Conservation (phyloP, 306 rosid species). For the Pterocarpus macrocarpus region DNA sequence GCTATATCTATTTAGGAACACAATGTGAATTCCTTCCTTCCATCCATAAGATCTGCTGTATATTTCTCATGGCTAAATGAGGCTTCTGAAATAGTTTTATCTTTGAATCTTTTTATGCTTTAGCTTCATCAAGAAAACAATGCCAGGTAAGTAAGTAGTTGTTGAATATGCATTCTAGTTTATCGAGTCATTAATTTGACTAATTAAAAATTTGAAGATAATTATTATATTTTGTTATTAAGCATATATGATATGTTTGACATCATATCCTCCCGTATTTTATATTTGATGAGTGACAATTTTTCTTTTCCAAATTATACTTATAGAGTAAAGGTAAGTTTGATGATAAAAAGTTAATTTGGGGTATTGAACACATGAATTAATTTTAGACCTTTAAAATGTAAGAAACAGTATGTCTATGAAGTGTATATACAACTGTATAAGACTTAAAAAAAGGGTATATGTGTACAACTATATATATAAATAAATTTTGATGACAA, state of each 20-base stretch:
- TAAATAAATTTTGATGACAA: too few relatives aligned
- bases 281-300: background rate
- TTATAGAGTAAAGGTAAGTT: background rate
- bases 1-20: too few relatives aligned
- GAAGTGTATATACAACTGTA: too few relatives aligned
- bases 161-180: background rate
- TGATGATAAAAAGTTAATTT: background rate
- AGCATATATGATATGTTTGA: background rate
- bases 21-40: too few relatives aligned
- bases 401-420: too few relatives aligned
- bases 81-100: background rate
- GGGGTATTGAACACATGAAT: background rate
- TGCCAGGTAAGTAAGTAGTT: background rate
- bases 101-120: conserved; percentile 6
- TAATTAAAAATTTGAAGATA: background rate
- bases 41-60: too few relatives aligned
- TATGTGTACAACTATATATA: too few relatives aligned
- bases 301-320: background rate
- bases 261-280: background rate
- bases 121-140: conserved; percentile 6
- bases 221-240: background rate
- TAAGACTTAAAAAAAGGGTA: too few relatives aligned
- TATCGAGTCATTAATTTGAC: background rate
- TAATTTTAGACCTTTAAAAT: background rate
- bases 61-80: too few relatives aligned